These are phyloP conservation scores for Darksidea phi DNA, from an alignment of 495 filamentous ascomycete species.

Conservation along the genomic window DNA sequence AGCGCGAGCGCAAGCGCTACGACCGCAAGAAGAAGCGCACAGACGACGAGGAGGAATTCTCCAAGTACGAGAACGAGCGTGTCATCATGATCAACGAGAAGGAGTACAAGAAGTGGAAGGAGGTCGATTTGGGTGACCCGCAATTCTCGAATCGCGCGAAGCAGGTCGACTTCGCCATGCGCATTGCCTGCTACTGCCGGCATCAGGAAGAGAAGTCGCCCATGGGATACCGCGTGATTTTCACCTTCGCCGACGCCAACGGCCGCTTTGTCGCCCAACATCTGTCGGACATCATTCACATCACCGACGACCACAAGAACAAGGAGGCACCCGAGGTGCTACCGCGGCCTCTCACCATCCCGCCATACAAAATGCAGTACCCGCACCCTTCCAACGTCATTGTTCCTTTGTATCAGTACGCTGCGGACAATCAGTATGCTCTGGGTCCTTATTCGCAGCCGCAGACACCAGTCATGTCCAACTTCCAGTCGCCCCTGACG, in stretches of 20 bases:
- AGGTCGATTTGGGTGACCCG: conserved; percentile 9
- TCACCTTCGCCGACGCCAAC: conserved; percentile 22
- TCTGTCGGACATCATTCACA: conserved; percentile 15
- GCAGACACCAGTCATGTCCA: conserved; percentile 6
- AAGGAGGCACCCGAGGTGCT: conserved; percentile 19
- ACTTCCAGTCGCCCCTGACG: conserved; percentile 14
- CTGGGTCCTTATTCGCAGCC: conserved; percentile 17
- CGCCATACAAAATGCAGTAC: conserved; percentile 7
- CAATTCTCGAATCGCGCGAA: conserved; percentile 8
- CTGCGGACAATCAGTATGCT: conserved; percentile 8
- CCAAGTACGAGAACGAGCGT: conserved; percentile 13
- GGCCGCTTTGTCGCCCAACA: conserved; percentile 21
- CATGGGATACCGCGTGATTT: conserved; percentile 26
- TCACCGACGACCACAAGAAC: conserved; percentile 33
- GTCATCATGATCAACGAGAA: conserved; percentile 34
- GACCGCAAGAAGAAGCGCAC: conserved; percentile 26
- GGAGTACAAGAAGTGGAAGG: conserved; percentile 28
- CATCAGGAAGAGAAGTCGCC: conserved; percentile 30
- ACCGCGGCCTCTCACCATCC: conserved; percentile 6
- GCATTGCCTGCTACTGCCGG: conserved; percentile 30
- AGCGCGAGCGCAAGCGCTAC: conserved; percentile 26
- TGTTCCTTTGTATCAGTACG: conserved; percentile 10
- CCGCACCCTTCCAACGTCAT: neutral
- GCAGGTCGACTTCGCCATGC: conserved; percentile 28
- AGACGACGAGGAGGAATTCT: conserved; percentile 26